These are phyloP conservation scores for Microcyclospora pomicola DNA, from an alignment of 2,329 filamentous ascomycete species.

Conservation along the genomic window DNA sequence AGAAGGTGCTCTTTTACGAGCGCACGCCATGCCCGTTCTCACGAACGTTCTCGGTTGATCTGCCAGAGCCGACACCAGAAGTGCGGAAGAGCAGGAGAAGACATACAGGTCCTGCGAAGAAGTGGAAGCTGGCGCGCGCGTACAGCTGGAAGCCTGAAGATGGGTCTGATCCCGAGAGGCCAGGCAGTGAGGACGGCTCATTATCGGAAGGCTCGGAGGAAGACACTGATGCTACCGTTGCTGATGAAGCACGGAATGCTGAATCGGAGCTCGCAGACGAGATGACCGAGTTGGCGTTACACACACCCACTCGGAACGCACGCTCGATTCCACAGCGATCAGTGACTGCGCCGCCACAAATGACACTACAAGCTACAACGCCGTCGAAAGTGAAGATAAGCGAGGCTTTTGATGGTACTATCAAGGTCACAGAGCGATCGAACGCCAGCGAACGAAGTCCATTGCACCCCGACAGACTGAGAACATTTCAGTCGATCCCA, in stretches of 20 bases:
- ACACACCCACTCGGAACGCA: slow-evolving; percentile 8
- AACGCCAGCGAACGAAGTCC: background rate
- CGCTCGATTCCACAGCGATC: slow-evolving; percentile 17
- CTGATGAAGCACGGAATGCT: slow-evolving; percentile 1
- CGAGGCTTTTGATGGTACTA: slow-evolving; percentile 16
- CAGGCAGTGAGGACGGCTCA: slow-evolving; percentile 5
- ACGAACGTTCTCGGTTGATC: slow-evolving; percentile 57
- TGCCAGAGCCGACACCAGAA: slow-evolving; percentile 52
- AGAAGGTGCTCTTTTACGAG: slow-evolving; percentile 68
- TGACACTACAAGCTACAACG: slow-evolving; percentile 31
- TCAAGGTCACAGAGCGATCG: slow-evolving; percentile 3
- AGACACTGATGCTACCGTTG: background rate
- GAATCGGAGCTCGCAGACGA: slow-evolving; percentile 4
- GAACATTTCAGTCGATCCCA: slow-evolving; percentile 18
- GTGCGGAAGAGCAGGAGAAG: slow-evolving; percentile 57
- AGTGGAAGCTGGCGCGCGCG: slow-evolving; percentile 33
- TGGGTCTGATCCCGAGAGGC: slow-evolving; percentile 11
- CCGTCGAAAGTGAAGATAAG: slow-evolving; percentile 23
- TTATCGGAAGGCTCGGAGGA: slow-evolving; percentile 8
- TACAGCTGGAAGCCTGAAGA: slow-evolving; percentile 34
- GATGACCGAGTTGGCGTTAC: slow-evolving; percentile 7
- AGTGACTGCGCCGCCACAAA: slow-evolving; percentile 27
- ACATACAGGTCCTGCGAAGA: slow-evolving; percentile 42
- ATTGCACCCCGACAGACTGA: slow-evolving; percentile 4
- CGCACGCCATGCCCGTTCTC: slow-evolving; percentile 78